Evolutionary conservation across 768 basidiomycete genomes (phyloP), one percentile per base, ranked within the genome.

Genomic region (Agaricus subrufescens): DNA sequence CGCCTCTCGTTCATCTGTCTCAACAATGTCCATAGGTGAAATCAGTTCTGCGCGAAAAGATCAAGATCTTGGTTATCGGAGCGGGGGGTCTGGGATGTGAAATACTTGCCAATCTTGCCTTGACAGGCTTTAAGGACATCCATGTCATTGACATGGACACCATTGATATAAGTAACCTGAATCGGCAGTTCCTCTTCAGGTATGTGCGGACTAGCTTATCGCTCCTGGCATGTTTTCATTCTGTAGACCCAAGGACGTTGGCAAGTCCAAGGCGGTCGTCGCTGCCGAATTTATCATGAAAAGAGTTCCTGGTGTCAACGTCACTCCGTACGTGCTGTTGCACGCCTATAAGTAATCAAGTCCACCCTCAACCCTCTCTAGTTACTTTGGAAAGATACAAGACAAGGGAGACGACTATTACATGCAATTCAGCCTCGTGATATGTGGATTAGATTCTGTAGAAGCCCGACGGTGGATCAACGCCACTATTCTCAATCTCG

Each of bases 61-160:
- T 89, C 68, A 98, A 97, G 77, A 89, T 98, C 63, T 83, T 98
- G 43, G 96, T 98, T 61, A 98, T 99, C 65, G 97, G 97, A 31
- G 97, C 97, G 29, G 97, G 97, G 34, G 97, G 97, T 54, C 76
- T 99, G 42, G 97, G 97, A 10, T 99, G 90, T 71, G 97, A 99
- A 77, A 98, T 98, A 62, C 79, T 99, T 42, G 91, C 95, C 58
- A 97, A 98, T 71, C 82, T 99, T 49, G 96, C 97, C 25, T 73
- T 98, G 62, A 89, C 92, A 45, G 97, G 97, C 26, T 99, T 98
- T 85, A 91, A 89, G 71, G 91, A 98, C 66, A 97, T 98, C 62
- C 94, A 98, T 77, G 95, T 99, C 58, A 98, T 99, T 67, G 97
- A 99, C 78, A 98, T 99, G 95, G 96, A 99, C 77, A 98, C 96